phyloP scores from a whole-genome alignment of 2,329 filamentous ascomycete species.

The Graphiopsis chlorocephala region DNA sequence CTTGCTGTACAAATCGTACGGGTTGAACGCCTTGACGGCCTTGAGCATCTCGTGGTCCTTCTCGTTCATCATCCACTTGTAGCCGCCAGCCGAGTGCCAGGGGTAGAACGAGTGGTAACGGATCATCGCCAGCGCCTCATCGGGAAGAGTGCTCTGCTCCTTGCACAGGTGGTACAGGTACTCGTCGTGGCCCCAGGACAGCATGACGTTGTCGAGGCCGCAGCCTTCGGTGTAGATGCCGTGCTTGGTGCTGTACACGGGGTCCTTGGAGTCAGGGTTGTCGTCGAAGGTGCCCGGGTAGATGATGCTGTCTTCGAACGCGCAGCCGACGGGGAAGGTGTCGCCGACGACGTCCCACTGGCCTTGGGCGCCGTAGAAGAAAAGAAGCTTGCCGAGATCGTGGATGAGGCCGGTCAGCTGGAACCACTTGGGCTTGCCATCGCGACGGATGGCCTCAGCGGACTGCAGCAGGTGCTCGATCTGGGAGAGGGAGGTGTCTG shows the following conservation, averaged over 20 bases:
- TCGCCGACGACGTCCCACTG: slow-evolving; percentile 94
- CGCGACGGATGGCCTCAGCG: slow-evolving; percentile 83
- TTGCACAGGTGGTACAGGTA: slow-evolving; percentile 85
- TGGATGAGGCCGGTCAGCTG: slow-evolving; percentile 75
- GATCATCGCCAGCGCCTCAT: slow-evolving; percentile 87
- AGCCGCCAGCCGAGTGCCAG: slow-evolving; percentile 81
- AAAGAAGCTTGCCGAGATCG: slow-evolving; percentile 76
- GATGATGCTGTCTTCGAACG: slow-evolving; percentile 68
- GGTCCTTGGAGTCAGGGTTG: slow-evolving; percentile 72
- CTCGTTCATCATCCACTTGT: slow-evolving; percentile 77
- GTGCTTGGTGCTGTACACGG: slow-evolving; percentile 70
- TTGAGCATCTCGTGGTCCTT: slow-evolving; percentile 77
- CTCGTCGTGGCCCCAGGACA: slow-evolving; percentile 87
- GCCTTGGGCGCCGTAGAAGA: slow-evolving; percentile 77
- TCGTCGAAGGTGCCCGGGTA: slow-evolving; percentile 72
- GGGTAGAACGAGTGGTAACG: slow-evolving; percentile 91
- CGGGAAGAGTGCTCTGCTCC: slow-evolving; percentile 73
- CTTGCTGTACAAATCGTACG: slow-evolving; percentile 91
- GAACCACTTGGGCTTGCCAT: slow-evolving; percentile 81
- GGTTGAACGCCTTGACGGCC: slow-evolving; percentile 83
- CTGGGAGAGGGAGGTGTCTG: slow-evolving; percentile 81
- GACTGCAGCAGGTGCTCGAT: slow-evolving; percentile 88
- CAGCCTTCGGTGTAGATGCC: slow-evolving; percentile 80
- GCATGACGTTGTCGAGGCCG: slow-evolving; percentile 82
- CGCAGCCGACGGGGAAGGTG: slow-evolving; percentile 76